Base-by-base conservation (phyloP, 2,329 filamentous ascomycete genomes). In the Aspergillus carbonarius region DNA sequence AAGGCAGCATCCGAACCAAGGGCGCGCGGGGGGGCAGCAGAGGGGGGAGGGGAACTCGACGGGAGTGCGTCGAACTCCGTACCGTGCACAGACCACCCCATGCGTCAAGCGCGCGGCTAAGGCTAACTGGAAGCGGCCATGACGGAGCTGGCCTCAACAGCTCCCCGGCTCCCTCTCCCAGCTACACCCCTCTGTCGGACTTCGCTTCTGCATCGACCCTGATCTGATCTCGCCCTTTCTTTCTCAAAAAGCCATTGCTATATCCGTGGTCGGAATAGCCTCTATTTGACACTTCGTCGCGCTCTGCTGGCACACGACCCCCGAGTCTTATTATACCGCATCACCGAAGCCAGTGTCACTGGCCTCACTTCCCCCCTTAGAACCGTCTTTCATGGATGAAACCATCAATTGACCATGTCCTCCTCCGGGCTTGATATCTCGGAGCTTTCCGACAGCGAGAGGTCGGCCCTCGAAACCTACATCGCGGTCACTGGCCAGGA, bases 401-500 rank as follows among this genome's bases (percentile, higher is more conserved):
- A 61, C 57, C 58, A 54, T 59, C 58, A 58, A 63, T 56, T 61
- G 55, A 72, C 58, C 56, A 81, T 81, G 78, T 72, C 71, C 80
- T 83, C 72, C 74, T 76, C 80, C 64, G 76, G 76, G 59, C 64
- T 70, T 40, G 82, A 82, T 57, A 81, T 89, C 68, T 83, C 83
- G 68, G 83, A 88, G 75, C 88, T 97, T 70, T 89, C 89, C 52
- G 79, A 88, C 63, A 84, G 84, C 65, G 92, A 98, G 79, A 92
- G 92, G 74, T 85, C 88, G 53, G 89, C 91, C 48, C 85, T 99
- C 25, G 88, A 96, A 68, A 93, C 96, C 70, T 96, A 92, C 76
- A 91, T 88, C 15, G 85, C 90, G 53, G 89, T 99, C 52, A 98
- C 95, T 25, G 87, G 93, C 67, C 92, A 97, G 75, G 88, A 92